Evolutionary conservation across 208 protist species (phyloP), one percentile per base, ranked within the genome.

Genomic region (Leishmania lainsoni): DNA sequence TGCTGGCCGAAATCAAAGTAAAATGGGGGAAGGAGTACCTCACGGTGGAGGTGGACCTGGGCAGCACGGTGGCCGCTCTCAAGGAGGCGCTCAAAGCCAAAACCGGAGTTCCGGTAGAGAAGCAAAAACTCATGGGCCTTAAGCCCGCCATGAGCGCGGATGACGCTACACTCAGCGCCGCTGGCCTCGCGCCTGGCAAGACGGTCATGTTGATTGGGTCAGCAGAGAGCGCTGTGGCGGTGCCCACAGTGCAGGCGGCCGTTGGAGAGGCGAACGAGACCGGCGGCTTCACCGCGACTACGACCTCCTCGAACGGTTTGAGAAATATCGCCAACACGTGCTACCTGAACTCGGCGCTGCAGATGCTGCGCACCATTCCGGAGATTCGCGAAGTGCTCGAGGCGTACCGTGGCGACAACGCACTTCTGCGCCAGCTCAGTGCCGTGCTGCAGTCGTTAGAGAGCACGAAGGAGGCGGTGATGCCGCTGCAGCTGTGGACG

Each of bases 311-410:
- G 29, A 91, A 90, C 59, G 93, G 94, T 5, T 76, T 97, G 35
- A 74, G 2, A 61, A 97, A 97, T 83, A 94, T 96, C 73, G 90
- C 87, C 54, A 98, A 97, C 88, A 98, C 93, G 69, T 98, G 95
- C 81, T 98, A 98, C 83, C 85, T 98, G 81, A 98, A 98, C 86
- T 79, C 95, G 42, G 91, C 93, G 10, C 29, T 98, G 52, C 93
- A 98, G 82, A 93, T 96, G 88, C 54, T 98, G 58, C 90, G 90
- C 17, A 86, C 83, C n/a, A 89, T 95, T 5, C 93, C 93, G n/a
- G 90, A 98, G 74, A 75, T 97, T 32, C 54, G 72, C 8, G 85
- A 92, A 58, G 65, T 86, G 3, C 76, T 96, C 14, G 54, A 73
- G 5, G n/a, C 52, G 12, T 86, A 91, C 56, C 56, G 76, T 63